Percentiles rank a stretch among this genome's conserved stretches.
Conservation (phyloP, 371 early-diverging fungal genomes). For the Mortierella sp. region DNA sequence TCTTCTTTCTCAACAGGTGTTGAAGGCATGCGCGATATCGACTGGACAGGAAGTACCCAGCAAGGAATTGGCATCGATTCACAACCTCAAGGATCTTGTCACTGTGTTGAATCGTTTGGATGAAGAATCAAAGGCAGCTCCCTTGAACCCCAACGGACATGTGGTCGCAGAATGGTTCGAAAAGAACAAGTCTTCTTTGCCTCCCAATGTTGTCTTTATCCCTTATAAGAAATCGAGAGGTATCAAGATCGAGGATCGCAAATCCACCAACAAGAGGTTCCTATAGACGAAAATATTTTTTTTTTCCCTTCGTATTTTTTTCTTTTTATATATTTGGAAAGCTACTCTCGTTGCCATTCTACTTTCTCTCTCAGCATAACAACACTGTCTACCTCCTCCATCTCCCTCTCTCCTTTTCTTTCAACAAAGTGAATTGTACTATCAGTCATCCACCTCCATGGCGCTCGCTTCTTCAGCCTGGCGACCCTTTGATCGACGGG, state of each 20-base stretch:
- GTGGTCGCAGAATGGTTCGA: conserved; percentile 50
- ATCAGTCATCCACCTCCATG: conserved; percentile 9
- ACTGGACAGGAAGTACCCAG: conserved; percentile 47
- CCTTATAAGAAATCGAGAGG: conserved; percentile 41
- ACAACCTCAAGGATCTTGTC: conserved; percentile 33
- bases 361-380: too few species aligned
- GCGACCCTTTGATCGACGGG: conserved; percentile 25
- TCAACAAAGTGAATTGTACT: too few species aligned
- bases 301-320: too few species aligned
- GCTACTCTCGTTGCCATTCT: too few species aligned
- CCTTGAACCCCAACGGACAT: conserved; percentile 40
- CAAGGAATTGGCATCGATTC: conserved; percentile 41
- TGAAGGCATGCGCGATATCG: conserved; percentile 40
- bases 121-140: conserved; percentile 5
- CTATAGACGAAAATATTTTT: conserved; percentile 23
- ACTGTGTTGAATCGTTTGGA: conserved; percentile 17
- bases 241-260: conserved; percentile 41
- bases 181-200: conserved; percentile 1
- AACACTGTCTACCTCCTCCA: too few species aligned
- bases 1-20: conserved; percentile 19
- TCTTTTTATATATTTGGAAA: too few species aligned
- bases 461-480: not conserved
- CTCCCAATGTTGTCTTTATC: conserved; percentile 46
- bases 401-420: too few species aligned
- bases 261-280: conserved; percentile 46